Evolutionary conservation across 768 basidiomycete genomes (phyloP).

Genomic region (Punctularia strigosozonata): DNA sequence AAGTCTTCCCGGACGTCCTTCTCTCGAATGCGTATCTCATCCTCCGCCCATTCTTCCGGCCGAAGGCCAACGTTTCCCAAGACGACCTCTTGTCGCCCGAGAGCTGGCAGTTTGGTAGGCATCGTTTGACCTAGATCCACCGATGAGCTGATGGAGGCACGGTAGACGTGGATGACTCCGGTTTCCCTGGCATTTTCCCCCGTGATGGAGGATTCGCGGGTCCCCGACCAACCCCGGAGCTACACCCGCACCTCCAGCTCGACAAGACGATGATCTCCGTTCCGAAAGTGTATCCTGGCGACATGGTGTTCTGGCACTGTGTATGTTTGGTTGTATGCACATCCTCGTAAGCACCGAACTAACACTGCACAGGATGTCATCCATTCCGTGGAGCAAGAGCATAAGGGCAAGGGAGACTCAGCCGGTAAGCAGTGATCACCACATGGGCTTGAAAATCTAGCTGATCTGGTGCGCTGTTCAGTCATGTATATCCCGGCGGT

Average conservation of each 20-base stretch:
- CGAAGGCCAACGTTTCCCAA: constrained; percentile 26
- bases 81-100: constrained; percentile 33
- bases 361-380: constrained; percentile 27
- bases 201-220: constrained; percentile 17
- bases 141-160: constrained; percentile 2
- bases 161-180: constrained; percentile 16
- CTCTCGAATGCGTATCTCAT: constrained; percentile 64
- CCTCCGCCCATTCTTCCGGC: constrained; percentile 66
- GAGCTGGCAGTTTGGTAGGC: constrained; percentile 30
- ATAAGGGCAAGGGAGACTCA: constrained; percentile 43
- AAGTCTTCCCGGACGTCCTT: constrained; percentile 54
- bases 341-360: too few relatives aligned
- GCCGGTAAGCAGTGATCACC: constrained; percentile 26
- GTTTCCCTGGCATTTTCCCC: constrained; percentile 21
- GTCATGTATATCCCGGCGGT: constrained; percentile 77
- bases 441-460: neutral
- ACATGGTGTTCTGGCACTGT: constrained; percentile 73
- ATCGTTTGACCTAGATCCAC: constrained; percentile 11
- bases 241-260: constrained; percentile 60
- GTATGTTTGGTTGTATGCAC: constrained; percentile 19
- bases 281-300: constrained; percentile 63
- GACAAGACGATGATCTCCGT: constrained; percentile 57
- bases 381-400: constrained; percentile 36
- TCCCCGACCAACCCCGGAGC: constrained; percentile 36
- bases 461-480: constrained; percentile 11